These are phyloP conservation scores for Marasmius fiardii DNA, from an alignment of 1,284 basidiomycete genomes.

Conservation along the genomic window DNA sequence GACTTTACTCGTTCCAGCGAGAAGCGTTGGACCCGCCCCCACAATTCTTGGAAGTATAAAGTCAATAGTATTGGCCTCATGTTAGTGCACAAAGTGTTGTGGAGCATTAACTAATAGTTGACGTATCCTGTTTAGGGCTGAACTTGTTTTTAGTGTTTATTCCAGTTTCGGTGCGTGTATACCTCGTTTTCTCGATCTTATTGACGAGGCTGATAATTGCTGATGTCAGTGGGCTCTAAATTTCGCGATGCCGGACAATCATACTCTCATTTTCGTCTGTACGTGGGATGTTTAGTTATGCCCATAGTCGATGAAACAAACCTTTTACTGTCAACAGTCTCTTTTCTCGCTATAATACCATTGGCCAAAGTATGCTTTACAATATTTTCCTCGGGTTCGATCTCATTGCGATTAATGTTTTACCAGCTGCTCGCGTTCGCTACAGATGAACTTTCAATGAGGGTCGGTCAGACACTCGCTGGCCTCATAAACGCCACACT, in stretches of 20 bases:
- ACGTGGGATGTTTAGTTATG: constrained; percentile 28
- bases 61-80: constrained; percentile 49
- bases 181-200: neutral
- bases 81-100: constrained; percentile 30
- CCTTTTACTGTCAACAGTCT: constrained; percentile 38
- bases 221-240: constrained; percentile 65
- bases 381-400: neutral
- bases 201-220: neutral
- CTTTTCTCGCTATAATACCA: constrained; percentile 72
- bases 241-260: constrained; percentile 48
- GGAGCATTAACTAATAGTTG: neutral
- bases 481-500: constrained; percentile 86
- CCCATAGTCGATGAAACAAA: neutral
- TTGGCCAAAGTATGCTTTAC: constrained; percentile 58
- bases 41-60: constrained; percentile 38
- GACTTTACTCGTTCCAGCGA: constrained; percentile 28
- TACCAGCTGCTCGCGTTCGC: constrained; percentile 76
- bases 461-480: constrained; percentile 82
- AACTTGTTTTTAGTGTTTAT: constrained; percentile 53
- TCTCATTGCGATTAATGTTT: constrained; percentile 4
- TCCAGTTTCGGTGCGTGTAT: constrained; percentile 58
- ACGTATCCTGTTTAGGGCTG: constrained; percentile 42
- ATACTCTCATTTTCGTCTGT: constrained; percentile 74
- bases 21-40: constrained; percentile 39
- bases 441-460: constrained; percentile 83